These are phyloP conservation scores for Eucalyptus tenuipes DNA, from an alignment of 345 rosid genomes.

Conservation along the genomic window DNA sequence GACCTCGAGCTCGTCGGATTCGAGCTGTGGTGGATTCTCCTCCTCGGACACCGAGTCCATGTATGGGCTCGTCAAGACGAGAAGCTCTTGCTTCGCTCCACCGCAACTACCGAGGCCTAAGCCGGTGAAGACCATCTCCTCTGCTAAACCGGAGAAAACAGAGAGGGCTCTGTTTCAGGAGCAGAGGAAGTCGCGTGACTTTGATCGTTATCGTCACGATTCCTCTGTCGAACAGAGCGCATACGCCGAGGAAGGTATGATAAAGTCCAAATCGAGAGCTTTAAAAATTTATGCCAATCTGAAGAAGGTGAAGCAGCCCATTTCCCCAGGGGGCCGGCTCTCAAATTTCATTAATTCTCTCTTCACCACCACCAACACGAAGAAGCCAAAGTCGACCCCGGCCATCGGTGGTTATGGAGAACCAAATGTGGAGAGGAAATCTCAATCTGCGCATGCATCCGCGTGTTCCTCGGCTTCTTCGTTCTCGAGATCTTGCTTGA, in stretches of 20 bases:
- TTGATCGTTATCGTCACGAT: conserved; percentile 10
- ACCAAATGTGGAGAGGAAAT: not conserved
- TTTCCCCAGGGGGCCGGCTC: conserved; percentile 70
- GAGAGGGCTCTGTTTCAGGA: conserved; percentile 31
- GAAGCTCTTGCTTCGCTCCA: conserved; percentile 15
- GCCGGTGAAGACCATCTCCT: conserved; percentile 23
- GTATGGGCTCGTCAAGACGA: conserved; percentile 20
- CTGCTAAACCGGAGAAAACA: conserved; percentile 16
- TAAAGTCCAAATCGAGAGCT: conserved; percentile 47
- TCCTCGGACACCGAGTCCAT: conserved; percentile 70
- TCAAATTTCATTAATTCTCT: conserved; percentile 66
- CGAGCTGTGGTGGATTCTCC: conserved; percentile 64
- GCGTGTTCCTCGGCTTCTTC: conserved; percentile 79
- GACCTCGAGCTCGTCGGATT: conserved; percentile 63
- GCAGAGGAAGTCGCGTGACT: conserved; percentile 20
- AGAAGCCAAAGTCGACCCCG: conserved; percentile 25
- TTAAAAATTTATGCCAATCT: conserved; percentile 39
- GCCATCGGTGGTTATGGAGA: conserved; percentile 2
- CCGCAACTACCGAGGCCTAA: conserved; percentile 13
- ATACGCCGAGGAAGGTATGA: conserved; percentile 23
- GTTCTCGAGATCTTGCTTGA: conserved; percentile 70
- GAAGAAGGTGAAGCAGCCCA: conserved; percentile 71
- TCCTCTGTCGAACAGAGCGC: conserved; percentile 12
- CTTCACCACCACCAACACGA: conserved; percentile 28
- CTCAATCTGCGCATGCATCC: conserved; percentile 34